A percentile compares a stretch with the other conserved stretches of the same genome.
Evolutionary conservation across 306 rosid genomes (phyloP).

Genomic region (Dalbergia cochinchinensis): DNA sequence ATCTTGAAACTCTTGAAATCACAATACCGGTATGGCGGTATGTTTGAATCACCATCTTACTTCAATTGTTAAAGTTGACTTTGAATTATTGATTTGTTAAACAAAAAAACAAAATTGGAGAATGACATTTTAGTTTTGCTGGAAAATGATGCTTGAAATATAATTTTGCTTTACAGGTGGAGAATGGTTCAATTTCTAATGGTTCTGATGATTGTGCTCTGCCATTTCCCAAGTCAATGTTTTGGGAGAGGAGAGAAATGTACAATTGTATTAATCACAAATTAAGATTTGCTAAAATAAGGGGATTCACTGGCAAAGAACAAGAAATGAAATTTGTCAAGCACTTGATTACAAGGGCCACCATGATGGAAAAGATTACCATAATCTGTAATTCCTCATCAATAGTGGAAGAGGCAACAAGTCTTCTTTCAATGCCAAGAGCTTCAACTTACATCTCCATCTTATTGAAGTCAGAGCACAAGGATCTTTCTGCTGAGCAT

Average conservation of each 20-base stretch:
- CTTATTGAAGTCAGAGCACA: too few species aligned
- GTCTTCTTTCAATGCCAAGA: too few species aligned
- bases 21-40: slow-evolving; percentile 14
- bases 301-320: too few species aligned
- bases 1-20: slow-evolving; percentile 28
- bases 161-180: not conserved
- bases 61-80: too few species aligned
- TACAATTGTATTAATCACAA: not conserved
- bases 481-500: too few species aligned
- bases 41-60: not conserved
- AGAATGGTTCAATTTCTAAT: not conserved
- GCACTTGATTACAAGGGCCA: too few species aligned
- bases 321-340: too few species aligned
- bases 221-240: not conserved
- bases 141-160: not conserved
- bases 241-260: slow-evolving; percentile 34
- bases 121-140: not conserved
- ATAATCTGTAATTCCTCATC: too few species aligned
- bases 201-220: not conserved
- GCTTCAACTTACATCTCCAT: too few species aligned
- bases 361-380: too few species aligned
- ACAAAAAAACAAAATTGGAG: not conserved
- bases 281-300: too few species aligned
- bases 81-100: not conserved
- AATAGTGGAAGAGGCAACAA: too few species aligned